Conservation (phyloP, 2,329 filamentous ascomycete genomes). For the Fusarium irregulare region DNA sequence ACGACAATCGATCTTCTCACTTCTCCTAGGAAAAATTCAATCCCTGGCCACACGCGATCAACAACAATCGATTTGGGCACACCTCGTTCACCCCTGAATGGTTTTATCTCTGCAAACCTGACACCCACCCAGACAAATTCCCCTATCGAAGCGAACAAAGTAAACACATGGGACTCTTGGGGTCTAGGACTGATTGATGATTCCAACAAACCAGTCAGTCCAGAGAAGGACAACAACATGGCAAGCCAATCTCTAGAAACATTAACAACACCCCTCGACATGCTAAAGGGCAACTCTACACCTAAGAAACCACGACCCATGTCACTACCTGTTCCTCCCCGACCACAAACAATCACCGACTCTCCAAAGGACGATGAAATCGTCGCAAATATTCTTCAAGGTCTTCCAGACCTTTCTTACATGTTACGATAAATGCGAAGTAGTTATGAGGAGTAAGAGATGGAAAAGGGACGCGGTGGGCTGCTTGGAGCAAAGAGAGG, state of each 20-base stretch:
- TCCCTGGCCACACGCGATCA: conserved; percentile 27
- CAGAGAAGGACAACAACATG: conserved; percentile 10
- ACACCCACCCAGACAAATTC: conserved; percentile 17
- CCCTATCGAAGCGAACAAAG: conserved; percentile 20
- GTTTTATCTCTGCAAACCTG: conserved; percentile 14
- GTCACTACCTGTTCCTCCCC: conserved; percentile 13
- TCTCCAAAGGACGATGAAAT: conserved; percentile 48
- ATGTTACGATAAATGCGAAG: conserved; percentile 54
- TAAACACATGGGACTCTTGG: conserved; percentile 39
- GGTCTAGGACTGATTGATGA: conserved; percentile 30
- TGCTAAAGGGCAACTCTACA: not conserved
- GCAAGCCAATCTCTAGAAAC: conserved; percentile 7
- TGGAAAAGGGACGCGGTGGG: conserved; percentile 2
- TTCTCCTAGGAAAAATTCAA: conserved; percentile 16
- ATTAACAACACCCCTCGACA: conserved; percentile 14
- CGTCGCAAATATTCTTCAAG: conserved; percentile 51
- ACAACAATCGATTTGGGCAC: conserved; percentile 30
- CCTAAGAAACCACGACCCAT: conserved; percentile 7
- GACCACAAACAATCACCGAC: conserved; percentile 8
- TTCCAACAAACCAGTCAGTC: conserved; percentile 12
- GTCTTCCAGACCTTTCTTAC: conserved; percentile 59
- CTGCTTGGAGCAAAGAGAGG: not conserved
- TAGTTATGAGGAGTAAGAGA: conserved; percentile 20
- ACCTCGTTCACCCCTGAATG: conserved; percentile 28
- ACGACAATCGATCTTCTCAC: conserved; percentile 30